These are phyloP conservation scores for Solanum pinnatisectum DNA, from an alignment of 257 asterid genomes.

Conservation along the genomic window DNA sequence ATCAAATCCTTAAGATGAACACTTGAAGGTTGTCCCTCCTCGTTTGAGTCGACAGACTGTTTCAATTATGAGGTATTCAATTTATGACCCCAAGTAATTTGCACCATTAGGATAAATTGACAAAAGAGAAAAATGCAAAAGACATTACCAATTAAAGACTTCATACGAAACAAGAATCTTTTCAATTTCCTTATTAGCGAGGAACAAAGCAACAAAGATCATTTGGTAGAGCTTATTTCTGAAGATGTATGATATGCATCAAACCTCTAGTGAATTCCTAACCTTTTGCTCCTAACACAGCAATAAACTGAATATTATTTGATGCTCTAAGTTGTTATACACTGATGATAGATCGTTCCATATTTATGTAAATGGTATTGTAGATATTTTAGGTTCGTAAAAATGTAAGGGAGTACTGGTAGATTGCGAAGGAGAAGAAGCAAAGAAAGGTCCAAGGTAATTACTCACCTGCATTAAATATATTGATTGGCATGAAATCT, in stretches of 20 bases:
- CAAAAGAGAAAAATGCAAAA: neutral
- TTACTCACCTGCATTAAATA: neutral
- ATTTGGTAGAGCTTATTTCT: neutral
- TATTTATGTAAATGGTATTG: neutral
- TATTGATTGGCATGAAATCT: neutral
- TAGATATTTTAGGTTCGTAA: neutral
- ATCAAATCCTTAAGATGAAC: constrained; percentile 54
- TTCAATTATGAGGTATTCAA: constrained; percentile 21
- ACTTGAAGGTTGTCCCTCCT: constrained; percentile 36
- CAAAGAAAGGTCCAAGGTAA: neutral
- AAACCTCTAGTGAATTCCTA: neutral
- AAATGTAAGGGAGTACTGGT: neutral
- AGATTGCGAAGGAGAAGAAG: neutral
- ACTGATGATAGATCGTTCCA: neutral
- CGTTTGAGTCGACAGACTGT: constrained; percentile 52
- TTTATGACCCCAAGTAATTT: constrained; percentile 13
- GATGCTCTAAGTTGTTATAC: neutral
- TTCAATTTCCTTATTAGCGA: neutral
- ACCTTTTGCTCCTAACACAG: neutral
- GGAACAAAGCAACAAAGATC: neutral
- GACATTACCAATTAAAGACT: neutral
- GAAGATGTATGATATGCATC: neutral
- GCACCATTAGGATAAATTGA: neutral
- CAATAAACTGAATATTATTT: neutral
- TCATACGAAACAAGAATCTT: neutral